Percentiles rank a stretch among this genome's conserved stretches.
phyloP scores from a whole-genome alignment of 2,329 filamentous ascomycete species.

The Paecilomyces sp. region DNA sequence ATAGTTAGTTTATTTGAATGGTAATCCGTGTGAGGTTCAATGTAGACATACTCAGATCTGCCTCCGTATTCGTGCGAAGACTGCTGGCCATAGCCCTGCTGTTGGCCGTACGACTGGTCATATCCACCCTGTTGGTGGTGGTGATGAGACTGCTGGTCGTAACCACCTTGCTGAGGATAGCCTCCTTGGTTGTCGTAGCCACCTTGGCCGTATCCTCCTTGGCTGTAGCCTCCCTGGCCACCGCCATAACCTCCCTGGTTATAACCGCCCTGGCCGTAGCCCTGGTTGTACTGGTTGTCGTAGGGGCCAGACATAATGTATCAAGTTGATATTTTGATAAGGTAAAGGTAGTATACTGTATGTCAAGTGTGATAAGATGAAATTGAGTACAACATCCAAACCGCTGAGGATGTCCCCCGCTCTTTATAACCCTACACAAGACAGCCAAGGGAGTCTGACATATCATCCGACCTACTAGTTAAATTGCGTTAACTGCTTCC shows the following conservation, averaged over 20 bases:
- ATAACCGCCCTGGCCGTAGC: conserved; percentile 8
- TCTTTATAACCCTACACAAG: neutral
- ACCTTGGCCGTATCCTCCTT: neutral
- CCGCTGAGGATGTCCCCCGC: neutral
- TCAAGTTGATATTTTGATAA: no score
- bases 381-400: neutral
- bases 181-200: conserved; percentile 6
- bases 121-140: no score
- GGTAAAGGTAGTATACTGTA: neutral
- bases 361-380: neutral
- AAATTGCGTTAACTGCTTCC: neutral
- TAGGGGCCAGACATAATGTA: conserved; percentile 1
- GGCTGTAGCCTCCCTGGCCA: conserved; percentile 9
- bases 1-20: conserved; percentile 8
- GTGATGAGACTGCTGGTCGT: neutral
- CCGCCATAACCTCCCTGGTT: conserved; percentile 8
- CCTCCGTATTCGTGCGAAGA: neutral
- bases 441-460: neutral
- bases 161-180: conserved; percentile 1
- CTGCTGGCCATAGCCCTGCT: conserved; percentile 3
- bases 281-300: conserved; percentile 16
- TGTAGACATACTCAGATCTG: conserved; percentile 4
- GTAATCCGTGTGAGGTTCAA: neutral
- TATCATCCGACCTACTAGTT: neutral
- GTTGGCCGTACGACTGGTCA: conserved; percentile 4